A percentile compares a stretch with the other conserved stretches of the same genome.
These are phyloP conservation scores for Keithomyces neogunnii DNA, from an alignment of 2,329 filamentous ascomycete species.

Conservation along the genomic window DNA sequence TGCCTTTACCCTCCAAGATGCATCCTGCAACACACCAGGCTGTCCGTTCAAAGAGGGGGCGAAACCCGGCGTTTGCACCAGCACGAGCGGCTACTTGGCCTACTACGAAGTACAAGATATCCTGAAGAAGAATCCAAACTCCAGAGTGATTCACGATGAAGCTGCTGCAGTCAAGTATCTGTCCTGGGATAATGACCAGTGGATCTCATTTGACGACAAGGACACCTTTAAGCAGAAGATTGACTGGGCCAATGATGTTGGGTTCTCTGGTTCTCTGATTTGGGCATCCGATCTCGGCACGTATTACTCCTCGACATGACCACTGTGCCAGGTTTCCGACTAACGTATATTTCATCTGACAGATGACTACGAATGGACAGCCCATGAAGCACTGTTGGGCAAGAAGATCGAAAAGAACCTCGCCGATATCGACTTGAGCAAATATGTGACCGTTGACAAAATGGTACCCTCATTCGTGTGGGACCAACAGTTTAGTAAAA, in stretches of 20 bases:
- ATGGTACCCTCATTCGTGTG: too few relatives aligned
- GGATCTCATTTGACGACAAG: constrained; percentile 28
- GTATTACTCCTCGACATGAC: background rate
- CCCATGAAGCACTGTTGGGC: too few relatives aligned
- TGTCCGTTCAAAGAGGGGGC: constrained; percentile 21
- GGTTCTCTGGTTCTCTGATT: constrained; percentile 12
- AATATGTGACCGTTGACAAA: too few relatives aligned
- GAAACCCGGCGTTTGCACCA: constrained; percentile 19
- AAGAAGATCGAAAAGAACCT: too few relatives aligned
- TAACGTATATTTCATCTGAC: background rate
- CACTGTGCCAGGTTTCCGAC: background rate
- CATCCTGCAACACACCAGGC: constrained; percentile 17
- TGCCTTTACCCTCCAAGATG: constrained; percentile 17
- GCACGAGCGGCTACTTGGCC: constrained; percentile 19
- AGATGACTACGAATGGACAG: background rate
- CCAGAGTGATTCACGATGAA: constrained; percentile 12
- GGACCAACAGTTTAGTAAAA: too few relatives aligned
- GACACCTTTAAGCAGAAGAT: constrained; percentile 13
- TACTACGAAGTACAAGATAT: constrained; percentile 24
- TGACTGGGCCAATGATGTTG: constrained; percentile 10
- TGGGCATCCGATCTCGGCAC: constrained; percentile 14
- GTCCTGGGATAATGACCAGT: constrained; percentile 24
- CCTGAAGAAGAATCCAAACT: constrained; percentile 10
- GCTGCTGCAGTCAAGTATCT: constrained; percentile 22
- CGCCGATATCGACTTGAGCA: too few relatives aligned